Evolutionary conservation across 2,329 filamentous ascomycete genomes (phyloP).

Genomic region (Macrophomina phaseolina): DNA sequence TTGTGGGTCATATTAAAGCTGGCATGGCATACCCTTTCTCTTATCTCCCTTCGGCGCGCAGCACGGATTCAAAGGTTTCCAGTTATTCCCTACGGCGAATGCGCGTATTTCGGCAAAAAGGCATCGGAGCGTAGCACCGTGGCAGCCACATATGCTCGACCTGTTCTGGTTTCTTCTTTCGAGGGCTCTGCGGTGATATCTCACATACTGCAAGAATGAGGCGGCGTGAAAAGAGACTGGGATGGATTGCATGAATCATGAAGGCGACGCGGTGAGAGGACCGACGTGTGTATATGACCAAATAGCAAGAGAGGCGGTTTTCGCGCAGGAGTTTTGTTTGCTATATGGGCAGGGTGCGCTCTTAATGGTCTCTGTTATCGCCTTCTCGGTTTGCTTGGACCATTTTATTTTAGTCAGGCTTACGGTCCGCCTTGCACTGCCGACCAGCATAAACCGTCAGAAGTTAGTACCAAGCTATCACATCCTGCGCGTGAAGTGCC

Average conservation of each 20-base stretch:
- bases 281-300: slow-evolving; percentile 4
- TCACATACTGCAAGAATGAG: slow-evolving; percentile 3
- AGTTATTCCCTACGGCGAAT: neutral
- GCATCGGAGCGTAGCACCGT: slow-evolving; percentile 17
- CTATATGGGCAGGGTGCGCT: neutral
- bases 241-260: slow-evolving; percentile 20
- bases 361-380: slow-evolving; percentile 7
- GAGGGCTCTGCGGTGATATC: slow-evolving; percentile 4
- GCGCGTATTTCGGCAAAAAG: slow-evolving; percentile 19
- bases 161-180: slow-evolving; percentile 2
- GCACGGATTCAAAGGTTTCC: slow-evolving; percentile 18
- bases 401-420: neutral
- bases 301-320: slow-evolving; percentile 17
- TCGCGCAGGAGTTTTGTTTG: neutral
- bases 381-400: neutral
- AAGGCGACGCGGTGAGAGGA: slow-evolving; percentile 1
- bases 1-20: slow-evolving; percentile 27
- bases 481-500: too few relatives aligned
- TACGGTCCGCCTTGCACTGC: neutral
- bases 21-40: slow-evolving; percentile 27
- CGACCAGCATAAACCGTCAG: neutral
- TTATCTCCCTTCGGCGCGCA: slow-evolving; percentile 22
- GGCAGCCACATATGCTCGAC: slow-evolving; percentile 20
- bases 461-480: neutral
- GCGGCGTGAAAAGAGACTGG: slow-evolving; percentile 1